phyloP scores from a whole-genome alignment of 2,329 filamentous ascomycete genomes.

The Fusarium camptoceras region DNA sequence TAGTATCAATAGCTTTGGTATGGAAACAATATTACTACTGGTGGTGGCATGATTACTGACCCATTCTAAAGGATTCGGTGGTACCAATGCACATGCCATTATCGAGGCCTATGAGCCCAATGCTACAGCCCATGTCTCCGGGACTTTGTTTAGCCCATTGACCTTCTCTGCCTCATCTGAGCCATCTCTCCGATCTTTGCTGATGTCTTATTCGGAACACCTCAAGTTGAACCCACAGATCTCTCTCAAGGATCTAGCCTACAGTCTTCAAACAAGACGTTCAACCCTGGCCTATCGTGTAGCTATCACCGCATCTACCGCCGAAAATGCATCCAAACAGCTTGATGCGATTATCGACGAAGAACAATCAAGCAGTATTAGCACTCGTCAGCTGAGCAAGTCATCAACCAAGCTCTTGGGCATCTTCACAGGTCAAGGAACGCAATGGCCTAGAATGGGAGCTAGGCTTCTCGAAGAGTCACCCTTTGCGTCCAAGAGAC shows the following conservation, averaged over 20 bases:
- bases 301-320: not conserved
- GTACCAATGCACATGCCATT: constrained; percentile 19
- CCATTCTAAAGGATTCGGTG: not conserved
- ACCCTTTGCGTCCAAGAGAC: not conserved
- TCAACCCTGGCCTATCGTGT: not conserved
- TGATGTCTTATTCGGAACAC: not conserved
- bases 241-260: not conserved
- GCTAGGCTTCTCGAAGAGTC: not conserved
- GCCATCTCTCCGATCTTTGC: not conserved
- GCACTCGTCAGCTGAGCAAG: not conserved
- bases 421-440: not conserved
- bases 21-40: accelerated
- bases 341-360: not conserved
- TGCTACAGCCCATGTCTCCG: not conserved
- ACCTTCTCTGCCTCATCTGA: not conserved
- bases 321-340: not conserved
- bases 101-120: not conserved
- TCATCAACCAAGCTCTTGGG: not conserved
- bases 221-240: not conserved
- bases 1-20: constrained; percentile 11
- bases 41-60: not conserved
- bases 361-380: not conserved
- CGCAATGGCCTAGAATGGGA: not conserved
- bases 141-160: not conserved
- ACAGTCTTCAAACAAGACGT: not conserved